These are phyloP conservation scores for Lachancea sp. DNA, from an alignment of 805 yeast species.

Conservation along the genomic window DNA sequence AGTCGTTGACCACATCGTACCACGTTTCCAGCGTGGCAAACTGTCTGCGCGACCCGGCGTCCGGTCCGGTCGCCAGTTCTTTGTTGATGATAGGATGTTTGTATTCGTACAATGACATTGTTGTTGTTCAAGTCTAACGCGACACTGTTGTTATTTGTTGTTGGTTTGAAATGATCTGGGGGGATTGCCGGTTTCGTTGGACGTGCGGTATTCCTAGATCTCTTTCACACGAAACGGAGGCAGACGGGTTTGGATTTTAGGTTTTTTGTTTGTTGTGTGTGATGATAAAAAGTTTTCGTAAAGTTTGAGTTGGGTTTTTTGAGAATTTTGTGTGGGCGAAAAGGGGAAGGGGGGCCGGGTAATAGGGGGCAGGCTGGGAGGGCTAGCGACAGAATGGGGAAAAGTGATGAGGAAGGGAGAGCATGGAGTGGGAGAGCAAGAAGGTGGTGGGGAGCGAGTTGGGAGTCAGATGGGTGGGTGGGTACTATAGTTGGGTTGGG, in stretches of 20 bases:
- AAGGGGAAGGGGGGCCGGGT: background rate
- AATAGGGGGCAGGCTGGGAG: too few relatives aligned
- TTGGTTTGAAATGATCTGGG: too few relatives aligned
- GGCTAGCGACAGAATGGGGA: too few relatives aligned
- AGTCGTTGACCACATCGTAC: slow-evolving; percentile 32
- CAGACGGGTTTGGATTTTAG: background rate
- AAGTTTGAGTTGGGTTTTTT: slow-evolving; percentile 3
- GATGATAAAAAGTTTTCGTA: slow-evolving; percentile 1
- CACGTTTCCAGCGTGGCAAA: slow-evolving; percentile 29
- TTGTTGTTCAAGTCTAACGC: too few relatives aligned
- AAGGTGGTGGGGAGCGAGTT: too few relatives aligned
- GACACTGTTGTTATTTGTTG: too few relatives aligned
- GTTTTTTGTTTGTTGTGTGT: background rate
- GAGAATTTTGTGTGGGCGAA: background rate
- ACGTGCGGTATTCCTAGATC: background rate
- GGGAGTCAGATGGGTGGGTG: too few relatives aligned
- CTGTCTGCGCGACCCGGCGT: slow-evolving; percentile 18
- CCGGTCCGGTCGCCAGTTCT: slow-evolving; percentile 23
- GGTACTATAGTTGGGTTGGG: too few relatives aligned
- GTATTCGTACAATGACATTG: slow-evolving; percentile 29
- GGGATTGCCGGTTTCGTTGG: too few relatives aligned
- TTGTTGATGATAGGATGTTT: slow-evolving; percentile 32
- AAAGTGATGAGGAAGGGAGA: too few relatives aligned
- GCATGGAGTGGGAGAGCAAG: too few relatives aligned
- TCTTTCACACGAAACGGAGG: background rate